Conservation (phyloP, 495 filamentous ascomycete genomes). For the Parachaetomium inaequale region DNA sequence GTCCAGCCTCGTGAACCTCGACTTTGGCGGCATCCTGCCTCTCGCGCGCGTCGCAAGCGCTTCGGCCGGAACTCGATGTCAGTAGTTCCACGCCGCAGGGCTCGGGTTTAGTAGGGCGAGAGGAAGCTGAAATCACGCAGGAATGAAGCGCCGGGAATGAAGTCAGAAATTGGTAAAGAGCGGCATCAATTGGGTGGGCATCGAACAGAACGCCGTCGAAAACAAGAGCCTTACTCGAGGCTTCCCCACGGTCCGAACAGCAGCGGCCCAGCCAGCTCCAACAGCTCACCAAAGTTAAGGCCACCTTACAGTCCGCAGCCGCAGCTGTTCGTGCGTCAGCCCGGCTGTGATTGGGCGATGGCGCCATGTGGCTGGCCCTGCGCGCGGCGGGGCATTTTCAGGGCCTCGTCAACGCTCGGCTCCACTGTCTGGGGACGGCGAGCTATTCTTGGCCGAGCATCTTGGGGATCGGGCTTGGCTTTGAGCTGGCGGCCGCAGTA, state of each 20-base stretch:
- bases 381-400: neutral
- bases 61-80: neutral
- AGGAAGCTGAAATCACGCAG: neutral
- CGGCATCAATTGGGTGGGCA: constrained; percentile 25
- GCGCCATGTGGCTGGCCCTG: neutral
- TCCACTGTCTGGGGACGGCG: neutral
- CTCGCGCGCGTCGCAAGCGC: constrained; percentile 14
- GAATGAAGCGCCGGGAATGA: neutral
- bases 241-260: constrained; percentile 4
- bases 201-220: constrained; percentile 1
- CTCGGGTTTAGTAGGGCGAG: neutral
- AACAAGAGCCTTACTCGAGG: neutral
- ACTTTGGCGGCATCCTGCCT: constrained; percentile 59
- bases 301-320: constrained; percentile 27
- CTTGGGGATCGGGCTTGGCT: neutral
- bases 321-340: constrained; percentile 13
- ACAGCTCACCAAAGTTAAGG: constrained; percentile 28
- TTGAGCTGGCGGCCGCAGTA: neutral
- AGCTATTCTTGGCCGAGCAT: neutral
- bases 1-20: constrained; percentile 91
- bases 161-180: constrained; percentile 10
- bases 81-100: constrained; percentile 14
- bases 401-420: neutral
- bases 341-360: constrained; percentile 9
- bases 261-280: constrained; percentile 3